These are phyloP conservation scores for Euphorbia corollata DNA, from an alignment of 441 rosid genomes.

Conservation along the genomic window DNA sequence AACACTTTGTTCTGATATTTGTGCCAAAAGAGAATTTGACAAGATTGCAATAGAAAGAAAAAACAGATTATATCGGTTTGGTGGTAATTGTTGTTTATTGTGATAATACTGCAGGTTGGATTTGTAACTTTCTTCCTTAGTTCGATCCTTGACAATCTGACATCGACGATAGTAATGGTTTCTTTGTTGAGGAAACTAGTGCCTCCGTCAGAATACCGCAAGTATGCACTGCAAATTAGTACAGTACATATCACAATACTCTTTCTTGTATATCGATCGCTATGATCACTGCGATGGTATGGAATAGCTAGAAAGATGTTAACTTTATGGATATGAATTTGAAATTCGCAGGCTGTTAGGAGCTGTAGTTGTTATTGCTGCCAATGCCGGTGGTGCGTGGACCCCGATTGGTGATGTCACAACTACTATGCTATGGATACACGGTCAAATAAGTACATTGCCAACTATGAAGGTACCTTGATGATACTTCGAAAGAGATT, in stretches of 20 bases:
- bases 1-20: neutral
- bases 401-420: slow-evolving; percentile 98
- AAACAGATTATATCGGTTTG: too few relatives aligned
- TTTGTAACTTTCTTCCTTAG: slow-evolving; percentile 86
- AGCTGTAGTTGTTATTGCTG: slow-evolving; percentile 90
- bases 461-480: slow-evolving; percentile 70
- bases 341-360: slow-evolving; percentile 77
- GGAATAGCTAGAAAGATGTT: neutral
- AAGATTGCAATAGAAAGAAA: neutral
- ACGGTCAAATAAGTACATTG: slow-evolving; percentile 75
- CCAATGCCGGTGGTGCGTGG: slow-evolving; percentile 97
- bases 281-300: neutral
- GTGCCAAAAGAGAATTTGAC: neutral
- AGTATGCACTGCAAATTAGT: slow-evolving; percentile 39
- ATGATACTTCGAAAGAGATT: neutral
- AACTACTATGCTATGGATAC: slow-evolving; percentile 96
- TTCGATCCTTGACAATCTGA: slow-evolving; percentile 78
- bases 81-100: too few relatives aligned
- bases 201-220: slow-evolving; percentile 86
- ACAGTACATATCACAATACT: neutral
- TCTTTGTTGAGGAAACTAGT: slow-evolving; percentile 79
- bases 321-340: too few relatives aligned
- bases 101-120: slow-evolving; percentile 67
- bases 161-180: slow-evolving; percentile 91
- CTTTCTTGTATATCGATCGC: neutral